Evolutionary conservation across 257 asterid genomes (phyloP).

Genomic region (Scutellaria baicalensis): DNA sequence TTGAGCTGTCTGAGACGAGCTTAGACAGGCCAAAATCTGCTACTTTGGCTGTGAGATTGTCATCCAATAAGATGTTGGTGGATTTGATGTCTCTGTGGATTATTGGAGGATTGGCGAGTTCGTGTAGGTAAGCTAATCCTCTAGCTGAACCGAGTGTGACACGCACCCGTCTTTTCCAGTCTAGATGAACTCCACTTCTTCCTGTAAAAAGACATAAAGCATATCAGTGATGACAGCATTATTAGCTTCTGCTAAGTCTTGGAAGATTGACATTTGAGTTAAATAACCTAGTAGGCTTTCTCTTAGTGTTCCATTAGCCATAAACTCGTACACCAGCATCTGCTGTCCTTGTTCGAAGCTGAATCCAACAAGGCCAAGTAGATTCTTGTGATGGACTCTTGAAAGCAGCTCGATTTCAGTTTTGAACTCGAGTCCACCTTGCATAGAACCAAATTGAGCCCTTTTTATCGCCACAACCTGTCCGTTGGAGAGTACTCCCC

Average conservation of each 20-base stretch:
- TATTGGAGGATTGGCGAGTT: conserved; percentile 90
- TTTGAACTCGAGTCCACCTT: conserved; percentile 92
- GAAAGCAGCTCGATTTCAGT: conserved; percentile 93
- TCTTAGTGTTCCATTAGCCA: conserved; percentile 73
- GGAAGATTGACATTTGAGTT: neutral
- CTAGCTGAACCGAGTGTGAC: conserved; percentile 85
- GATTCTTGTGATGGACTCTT: conserved; percentile 93
- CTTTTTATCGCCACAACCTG: conserved; percentile 75
- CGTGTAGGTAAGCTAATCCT: conserved; percentile 90
- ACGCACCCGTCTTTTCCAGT: conserved; percentile 83
- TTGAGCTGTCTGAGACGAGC: conserved; percentile 70
- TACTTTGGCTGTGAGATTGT: conserved; percentile 81
- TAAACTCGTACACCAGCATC: conserved; percentile 81
- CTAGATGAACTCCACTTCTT: conserved; percentile 59
- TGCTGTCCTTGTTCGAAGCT: conserved; percentile 95
- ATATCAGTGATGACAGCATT: neutral
- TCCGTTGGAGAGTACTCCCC: conserved; percentile 64
- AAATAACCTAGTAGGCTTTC: conserved; percentile 65
- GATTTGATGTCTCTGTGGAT: conserved; percentile 91
- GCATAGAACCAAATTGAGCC: conserved; percentile 79
- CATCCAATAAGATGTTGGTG: conserved; percentile 73
- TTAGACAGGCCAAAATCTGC: conserved; percentile 95
- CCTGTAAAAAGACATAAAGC: conserved; percentile 30
- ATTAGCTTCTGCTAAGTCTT: neutral
- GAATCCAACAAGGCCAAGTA: conserved; percentile 85